Evolutionary conservation across 805 yeast genomes (phyloP), one percentile per base, ranked within the genome.

Genomic region (Wickerhamomyces strasburgensis): DNA sequence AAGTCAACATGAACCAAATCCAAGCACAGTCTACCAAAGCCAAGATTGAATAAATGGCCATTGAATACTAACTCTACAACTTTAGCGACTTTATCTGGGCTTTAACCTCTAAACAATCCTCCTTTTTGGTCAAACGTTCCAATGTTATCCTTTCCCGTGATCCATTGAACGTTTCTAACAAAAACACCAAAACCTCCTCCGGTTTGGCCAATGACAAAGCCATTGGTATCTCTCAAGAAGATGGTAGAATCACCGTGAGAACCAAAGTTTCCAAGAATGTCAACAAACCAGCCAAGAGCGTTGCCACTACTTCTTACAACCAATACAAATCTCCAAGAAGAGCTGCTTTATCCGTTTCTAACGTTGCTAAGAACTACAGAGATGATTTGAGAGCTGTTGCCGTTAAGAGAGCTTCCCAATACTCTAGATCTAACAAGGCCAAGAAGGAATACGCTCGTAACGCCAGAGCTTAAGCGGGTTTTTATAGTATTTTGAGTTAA

Each of bases 131-230:
- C 47, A 70, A 69, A 68, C 61, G 70, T 49, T 44, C 64, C 45
- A 70, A 67, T 43, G 57, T 58, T 40, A 56, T 51, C 43, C 61
- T 68, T 57, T 70, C 76, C 48, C 53, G 62, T 39, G 78, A 72
- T 61, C 75, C 76, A 52, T 60, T 72, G 51, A 71, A 70, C 67
- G 59, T 62, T 47, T 55, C 66, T 39, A 70, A 67, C 50, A 55
- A 60, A 47, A 65, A 72, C 73, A 55, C 69, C 55, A 62, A 60
- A 62, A 50, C 60, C 54, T 59, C 67, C 41, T 65, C 76, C 37
- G 75, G 77, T 54, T 60, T 69, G 53, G 69, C 60, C 50, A 69
- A 67, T 65, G 59, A 60, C 54, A 68, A 67, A 63, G 75, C 78
- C 43, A 46, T 68, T 42, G 73, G 73, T 57, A 64, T 70, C 49